Evolutionary conservation across 352 stramenopile genomes (phyloP), one percentile per base, ranked within the genome.

Genomic region (Phytophthora constricta): DNA sequence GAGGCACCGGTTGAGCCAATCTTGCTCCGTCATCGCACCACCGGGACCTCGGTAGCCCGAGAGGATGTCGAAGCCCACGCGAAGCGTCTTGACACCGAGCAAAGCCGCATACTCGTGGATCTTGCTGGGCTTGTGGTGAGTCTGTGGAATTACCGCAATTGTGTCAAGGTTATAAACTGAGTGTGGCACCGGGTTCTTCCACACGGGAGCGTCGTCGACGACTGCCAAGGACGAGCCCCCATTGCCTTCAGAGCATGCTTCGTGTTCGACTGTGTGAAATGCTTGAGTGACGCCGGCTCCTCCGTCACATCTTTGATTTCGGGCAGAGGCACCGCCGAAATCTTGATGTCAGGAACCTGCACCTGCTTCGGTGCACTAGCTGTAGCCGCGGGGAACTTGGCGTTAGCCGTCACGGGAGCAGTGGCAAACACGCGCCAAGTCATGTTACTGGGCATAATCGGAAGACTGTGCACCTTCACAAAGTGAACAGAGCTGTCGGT

Each of bases 1-100:
- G 20, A 96, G 72, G 33, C 77, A 75, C n/a, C 88, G 82, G 58
- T 87, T 64, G 19, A 93, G 68, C 83, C 83, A 93, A 62, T 90
- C 83, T 2, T 66, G 48, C 33, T 82, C 68, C 4, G 65, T 88
- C 85, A 93, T 92, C 33, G 37, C 62, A 13, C 77, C 77, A 4
- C 81, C 78, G 0, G 74, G 69, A 0, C 77, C 79, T 16, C 80
- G 82, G 55, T 90, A 92, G 0, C 78, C 47, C 1, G 74, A 86
- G 0, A 78, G 34, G 27, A 81, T 33, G 51, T 91, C 80, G 28
- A 92, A 91, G 0, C 73, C 66, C 3, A 25, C 31, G 14, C 82
- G 79, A 42, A 82, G 25, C 1, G 58, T 47, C 56, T 80, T 77
- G 34, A 84, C 68, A n/a, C 76, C 74, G 16, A 70, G 48, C 14